These are phyloP conservation scores for Trichomonas vaginalis DNA, from an alignment of 208 protist species.

Conservation along the genomic window DNA sequence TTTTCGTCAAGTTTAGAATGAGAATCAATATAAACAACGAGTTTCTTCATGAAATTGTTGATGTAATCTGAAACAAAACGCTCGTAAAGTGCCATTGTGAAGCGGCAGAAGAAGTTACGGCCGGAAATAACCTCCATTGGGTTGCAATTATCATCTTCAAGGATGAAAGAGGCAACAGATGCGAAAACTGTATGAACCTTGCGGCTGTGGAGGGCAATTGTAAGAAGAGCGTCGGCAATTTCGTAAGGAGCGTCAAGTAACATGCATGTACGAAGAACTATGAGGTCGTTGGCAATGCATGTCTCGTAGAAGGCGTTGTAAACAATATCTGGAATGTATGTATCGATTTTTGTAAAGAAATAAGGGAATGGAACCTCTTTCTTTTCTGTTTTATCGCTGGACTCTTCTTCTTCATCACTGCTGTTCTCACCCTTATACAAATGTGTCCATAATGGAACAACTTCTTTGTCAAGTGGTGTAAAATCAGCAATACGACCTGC, in stretches of 20 bases:
- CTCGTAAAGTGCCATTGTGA: neutral
- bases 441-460: neutral
- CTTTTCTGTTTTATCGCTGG: neutral
- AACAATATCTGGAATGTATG: neutral
- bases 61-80: neutral
- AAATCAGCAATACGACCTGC: too few relatives aligned
- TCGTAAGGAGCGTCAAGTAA: neutral
- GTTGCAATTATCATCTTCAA: neutral
- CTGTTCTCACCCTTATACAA: too few relatives aligned
- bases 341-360: neutral
- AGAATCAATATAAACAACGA: neutral
- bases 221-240: neutral
- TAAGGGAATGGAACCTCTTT: neutral
- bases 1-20: neutral
- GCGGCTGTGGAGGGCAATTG: neutral
- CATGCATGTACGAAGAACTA: neutral
- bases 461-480: neutral
- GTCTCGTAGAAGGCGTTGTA: neutral
- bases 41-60: too few relatives aligned
- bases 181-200: neutral
- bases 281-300: neutral
- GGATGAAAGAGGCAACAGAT: neutral
- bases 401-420: too few relatives aligned
- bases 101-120: neutral
- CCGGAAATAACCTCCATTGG: neutral